Evolutionary conservation across 164 flowering plant genomes (phyloP).

Genomic region (Chimonanthus salicifolius): DNA sequence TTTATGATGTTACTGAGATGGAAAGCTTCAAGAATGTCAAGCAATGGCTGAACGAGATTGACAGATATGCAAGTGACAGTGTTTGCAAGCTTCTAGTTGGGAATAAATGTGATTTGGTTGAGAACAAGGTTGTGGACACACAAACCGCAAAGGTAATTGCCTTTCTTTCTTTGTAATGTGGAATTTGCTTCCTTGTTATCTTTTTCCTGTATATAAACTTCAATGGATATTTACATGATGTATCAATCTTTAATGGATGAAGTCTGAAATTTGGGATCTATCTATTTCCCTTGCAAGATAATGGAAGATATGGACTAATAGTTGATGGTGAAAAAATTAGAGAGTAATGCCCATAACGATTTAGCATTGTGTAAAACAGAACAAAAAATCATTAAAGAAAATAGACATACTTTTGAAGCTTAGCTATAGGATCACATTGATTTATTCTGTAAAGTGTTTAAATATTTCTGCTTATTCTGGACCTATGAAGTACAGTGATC

Average conservation of each 20-base stretch:
- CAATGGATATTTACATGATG: background rate
- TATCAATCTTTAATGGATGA: background rate
- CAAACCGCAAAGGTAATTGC: constrained; percentile 41
- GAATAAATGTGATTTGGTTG: constrained; percentile 61
- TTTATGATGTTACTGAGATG: constrained; percentile 62
- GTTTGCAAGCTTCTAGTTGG: constrained; percentile 70
- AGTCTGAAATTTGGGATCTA: background rate
- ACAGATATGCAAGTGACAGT: constrained; percentile 62
- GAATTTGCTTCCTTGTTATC: background rate
- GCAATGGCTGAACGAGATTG: constrained; percentile 63
- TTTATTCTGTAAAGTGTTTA: background rate
- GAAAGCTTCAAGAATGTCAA: constrained; percentile 69
- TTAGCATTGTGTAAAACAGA: too few relatives aligned
- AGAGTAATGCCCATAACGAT: background rate
- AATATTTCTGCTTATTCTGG: background rate
- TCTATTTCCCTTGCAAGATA: background rate
- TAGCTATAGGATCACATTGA: too few relatives aligned
- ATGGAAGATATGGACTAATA: background rate
- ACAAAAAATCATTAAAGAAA: background rate
- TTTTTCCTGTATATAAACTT: background rate
- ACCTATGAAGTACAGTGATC: background rate
- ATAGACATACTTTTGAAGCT: background rate
- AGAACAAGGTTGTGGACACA: constrained; percentile 51
- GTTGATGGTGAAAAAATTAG: background rate
- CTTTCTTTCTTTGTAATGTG: constrained; percentile 2